A percentile compares a stretch with the other conserved stretches of the same genome.
These are phyloP conservation scores for Thymus mandschuricus DNA, from an alignment of 257 asterid species.

Conservation along the genomic window DNA sequence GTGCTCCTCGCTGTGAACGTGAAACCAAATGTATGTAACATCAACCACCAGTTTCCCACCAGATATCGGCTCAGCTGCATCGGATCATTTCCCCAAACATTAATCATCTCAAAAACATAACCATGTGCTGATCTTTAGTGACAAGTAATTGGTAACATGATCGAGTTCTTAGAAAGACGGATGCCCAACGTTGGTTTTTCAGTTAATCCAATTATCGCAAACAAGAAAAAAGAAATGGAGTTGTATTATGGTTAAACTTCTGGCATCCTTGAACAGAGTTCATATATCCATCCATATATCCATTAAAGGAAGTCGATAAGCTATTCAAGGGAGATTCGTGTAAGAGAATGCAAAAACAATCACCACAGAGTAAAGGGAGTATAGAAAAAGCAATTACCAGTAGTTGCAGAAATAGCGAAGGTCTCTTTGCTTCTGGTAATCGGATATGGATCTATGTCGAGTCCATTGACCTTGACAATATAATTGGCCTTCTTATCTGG, in stretches of 20 bases:
- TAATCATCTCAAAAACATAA: slow-evolving; percentile 6
- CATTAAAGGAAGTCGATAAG: not conserved
- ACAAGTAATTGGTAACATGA: no score
- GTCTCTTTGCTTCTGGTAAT: slow-evolving; percentile 53
- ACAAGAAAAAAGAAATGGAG: not conserved
- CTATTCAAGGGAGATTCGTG: not conserved
- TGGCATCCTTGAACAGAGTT: not conserved
- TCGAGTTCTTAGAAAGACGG: no score
- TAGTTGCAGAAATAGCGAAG: slow-evolving; percentile 65
- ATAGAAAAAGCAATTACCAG: slow-evolving; percentile 47
- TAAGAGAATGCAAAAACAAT: not conserved
- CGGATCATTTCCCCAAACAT: not conserved
- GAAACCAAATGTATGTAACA: slow-evolving; percentile 56
- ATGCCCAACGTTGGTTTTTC: no score
- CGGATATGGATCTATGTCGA: slow-evolving; percentile 78
- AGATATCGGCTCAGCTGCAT: slow-evolving; percentile 59
- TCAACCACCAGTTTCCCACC: slow-evolving; percentile 74
- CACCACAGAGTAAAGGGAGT: slow-evolving; percentile 1
- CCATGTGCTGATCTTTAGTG: not conserved
- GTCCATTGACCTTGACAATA: slow-evolving; percentile 64
- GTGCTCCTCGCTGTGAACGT: slow-evolving; percentile 55
- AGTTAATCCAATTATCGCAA: no score
- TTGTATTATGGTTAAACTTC: not conserved
- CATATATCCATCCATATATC: slow-evolving; percentile 8
- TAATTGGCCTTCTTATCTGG: slow-evolving; percentile 63